Evolutionary conservation across 345 rosid species (phyloP).

Genomic region (Gossypium raimondii): DNA sequence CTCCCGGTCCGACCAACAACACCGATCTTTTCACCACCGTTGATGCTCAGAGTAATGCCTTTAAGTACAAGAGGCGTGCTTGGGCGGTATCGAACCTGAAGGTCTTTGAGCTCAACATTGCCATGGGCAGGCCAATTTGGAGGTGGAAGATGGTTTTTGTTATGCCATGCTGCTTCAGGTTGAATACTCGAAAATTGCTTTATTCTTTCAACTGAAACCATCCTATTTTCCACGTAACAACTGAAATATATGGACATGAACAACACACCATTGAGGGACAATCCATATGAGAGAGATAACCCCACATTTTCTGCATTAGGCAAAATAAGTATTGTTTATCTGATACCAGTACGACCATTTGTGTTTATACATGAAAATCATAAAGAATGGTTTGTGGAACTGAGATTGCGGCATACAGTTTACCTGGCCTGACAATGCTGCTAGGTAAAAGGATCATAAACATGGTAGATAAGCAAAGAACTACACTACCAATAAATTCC

Average conservation of each 20-base stretch:
- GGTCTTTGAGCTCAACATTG: conserved; percentile 62
- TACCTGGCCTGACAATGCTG: conserved; percentile 81
- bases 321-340: conserved; percentile 8
- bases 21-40: conserved; percentile 87
- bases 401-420: background rate
- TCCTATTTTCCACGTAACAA: conserved; percentile 84
- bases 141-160: conserved; percentile 55
- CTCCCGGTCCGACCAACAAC: conserved; percentile 95
- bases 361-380: background rate
- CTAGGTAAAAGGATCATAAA: conserved; percentile 82
- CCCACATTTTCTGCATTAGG: conserved; percentile 71
- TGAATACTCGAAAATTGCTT: conserved; percentile 80
- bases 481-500: conserved; percentile 71
- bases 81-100: conserved; percentile 88
- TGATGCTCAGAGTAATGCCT: conserved; percentile 70
- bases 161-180: conserved; percentile 77
- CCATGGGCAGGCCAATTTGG: conserved; percentile 75
- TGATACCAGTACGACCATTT: background rate
- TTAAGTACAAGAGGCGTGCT: conserved; percentile 83
- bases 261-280: conserved; percentile 77
- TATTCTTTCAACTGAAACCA: conserved; percentile 93
- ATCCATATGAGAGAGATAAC: conserved; percentile 80
- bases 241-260: conserved; percentile 77
- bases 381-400: background rate
- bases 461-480: conserved; percentile 67